These are phyloP conservation scores for Epichloe typhina DNA, from an alignment of 2,329 filamentous ascomycete genomes.

Conservation along the genomic window DNA sequence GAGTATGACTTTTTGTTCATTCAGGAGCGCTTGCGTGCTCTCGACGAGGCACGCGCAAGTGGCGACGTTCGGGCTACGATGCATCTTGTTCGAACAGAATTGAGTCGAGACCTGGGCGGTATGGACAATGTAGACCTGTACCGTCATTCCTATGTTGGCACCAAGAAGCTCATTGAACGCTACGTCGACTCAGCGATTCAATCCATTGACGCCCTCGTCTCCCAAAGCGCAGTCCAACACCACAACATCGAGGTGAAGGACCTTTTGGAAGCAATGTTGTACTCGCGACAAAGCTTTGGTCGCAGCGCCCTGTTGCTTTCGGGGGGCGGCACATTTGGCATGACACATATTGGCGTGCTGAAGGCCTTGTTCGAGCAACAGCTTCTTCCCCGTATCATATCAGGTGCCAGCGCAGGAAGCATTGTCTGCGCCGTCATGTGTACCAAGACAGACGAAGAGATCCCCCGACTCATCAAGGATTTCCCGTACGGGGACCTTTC, in stretches of 20 bases:
- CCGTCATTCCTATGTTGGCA: slow-evolving; percentile 71
- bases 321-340: slow-evolving; percentile 74
- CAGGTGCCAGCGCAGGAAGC: slow-evolving; percentile 74
- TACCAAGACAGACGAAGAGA: slow-evolving; percentile 63
- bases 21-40: slow-evolving; percentile 51
- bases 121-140: slow-evolving; percentile 80
- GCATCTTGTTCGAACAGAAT: slow-evolving; percentile 63
- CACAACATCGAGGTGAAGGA: slow-evolving; percentile 45
- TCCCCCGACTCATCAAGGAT: slow-evolving; percentile 52
- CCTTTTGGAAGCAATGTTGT: slow-evolving; percentile 54
- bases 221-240: slow-evolving; percentile 35
- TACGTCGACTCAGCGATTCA: slow-evolving; percentile 71
- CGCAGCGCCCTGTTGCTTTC: slow-evolving; percentile 71
- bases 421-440: slow-evolving; percentile 76
- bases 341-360: slow-evolving; percentile 82
- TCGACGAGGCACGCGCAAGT: slow-evolving; percentile 60
- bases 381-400: slow-evolving; percentile 74
- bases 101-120: slow-evolving; percentile 70
- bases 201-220: slow-evolving; percentile 60
- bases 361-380: slow-evolving; percentile 65
- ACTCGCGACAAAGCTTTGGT: slow-evolving; percentile 69
- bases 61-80: slow-evolving; percentile 68
- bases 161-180: slow-evolving; percentile 72
- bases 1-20: slow-evolving; percentile 64
- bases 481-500: slow-evolving; percentile 71